Evolutionary conservation across 225 moss, liverwort and hornwort species (phyloP), one percentile per base, ranked within the genome.

Genomic region (Polytrichum commune): DNA sequence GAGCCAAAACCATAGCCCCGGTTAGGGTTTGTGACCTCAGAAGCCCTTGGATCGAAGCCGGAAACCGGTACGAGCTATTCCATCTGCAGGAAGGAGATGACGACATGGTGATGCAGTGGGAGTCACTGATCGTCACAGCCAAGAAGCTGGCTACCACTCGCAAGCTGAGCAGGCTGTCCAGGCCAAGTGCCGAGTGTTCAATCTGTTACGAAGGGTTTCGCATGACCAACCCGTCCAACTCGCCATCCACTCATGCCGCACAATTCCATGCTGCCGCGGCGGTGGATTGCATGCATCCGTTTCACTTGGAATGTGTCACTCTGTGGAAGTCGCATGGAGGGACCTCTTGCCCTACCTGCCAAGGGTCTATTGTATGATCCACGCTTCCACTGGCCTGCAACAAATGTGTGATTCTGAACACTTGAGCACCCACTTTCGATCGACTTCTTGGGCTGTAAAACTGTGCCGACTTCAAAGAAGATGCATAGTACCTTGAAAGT

Each of bases 271-370:
- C 24, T 24, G 62, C 62, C 13, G 62, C 62, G 1, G 60, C 60
- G 22, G 60, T 24, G n/a, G 62, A 63, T 63, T 63, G 62, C 16
- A 27, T 24, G 24, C 62, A 63, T 13, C 18, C 62, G 3, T 63
- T 63, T 27, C 62, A 63, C 27, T 23, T 63, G 27, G 62, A 63
- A 23, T 63, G 62, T 63, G 62, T 63, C 25, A 63, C 62, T 16
- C 27, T 63, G 27, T 63, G 62, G 62, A 63, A 63, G 13, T 24
- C 62, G 4, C 5, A 27, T 63, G 62, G 62, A 16, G 62, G 62
- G 5, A 27, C 26, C 18, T 63, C 62, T 23, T 63, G 62, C 26
- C 62, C 62, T 16, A 63, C 27, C 18, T 63, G 62, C 5, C 62
- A 27, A 28, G 62, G 62, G 18, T 63, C 9, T 22, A 58, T 58